Conservation (phyloP, 1,139 yeast genomes). For the Blastobotrys apis region DNA sequence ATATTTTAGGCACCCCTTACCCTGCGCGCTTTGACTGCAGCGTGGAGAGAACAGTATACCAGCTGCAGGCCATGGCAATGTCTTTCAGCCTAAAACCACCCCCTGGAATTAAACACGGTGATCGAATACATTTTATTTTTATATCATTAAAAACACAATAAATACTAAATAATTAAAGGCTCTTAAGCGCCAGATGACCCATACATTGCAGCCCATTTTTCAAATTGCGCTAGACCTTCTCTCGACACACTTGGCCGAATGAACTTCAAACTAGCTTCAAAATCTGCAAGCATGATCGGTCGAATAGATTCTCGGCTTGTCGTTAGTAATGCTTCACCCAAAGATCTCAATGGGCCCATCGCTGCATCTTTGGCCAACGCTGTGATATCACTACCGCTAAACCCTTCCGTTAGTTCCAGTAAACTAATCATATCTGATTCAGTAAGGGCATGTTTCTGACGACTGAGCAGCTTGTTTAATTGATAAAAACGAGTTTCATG, state of each 20-base stretch:
- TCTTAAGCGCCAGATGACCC: conserved; percentile 80
- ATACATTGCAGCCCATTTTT: conserved; percentile 84
- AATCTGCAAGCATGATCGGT: conserved; percentile 73
- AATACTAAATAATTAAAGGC: background rate
- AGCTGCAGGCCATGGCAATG: too few relatives aligned
- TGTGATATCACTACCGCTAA: conserved; percentile 91
- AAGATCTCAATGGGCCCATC: conserved; percentile 90
- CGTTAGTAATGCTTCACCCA: conserved; percentile 80
- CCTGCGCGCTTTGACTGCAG: too few relatives aligned
- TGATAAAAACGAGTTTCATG: conserved; percentile 75
- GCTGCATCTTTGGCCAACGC: conserved; percentile 97
- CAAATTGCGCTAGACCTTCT: conserved; percentile 75
- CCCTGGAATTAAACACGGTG: too few relatives aligned
- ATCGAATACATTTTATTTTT: conserved; percentile 5
- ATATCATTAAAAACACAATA: background rate
- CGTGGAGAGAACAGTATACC: too few relatives aligned
- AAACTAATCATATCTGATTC: conserved; percentile 60
- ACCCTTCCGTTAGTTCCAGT: conserved; percentile 66
- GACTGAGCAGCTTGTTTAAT: conserved; percentile 59
- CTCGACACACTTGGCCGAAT: conserved; percentile 89
- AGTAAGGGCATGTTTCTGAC: conserved; percentile 65
- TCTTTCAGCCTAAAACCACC: too few relatives aligned
- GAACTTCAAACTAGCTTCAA: conserved; percentile 68
- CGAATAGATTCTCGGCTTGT: conserved; percentile 86
- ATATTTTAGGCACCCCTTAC: background rate